Base-by-base conservation (phyloP, 441 rosid species). In the Theobroma grandiflorum region DNA sequence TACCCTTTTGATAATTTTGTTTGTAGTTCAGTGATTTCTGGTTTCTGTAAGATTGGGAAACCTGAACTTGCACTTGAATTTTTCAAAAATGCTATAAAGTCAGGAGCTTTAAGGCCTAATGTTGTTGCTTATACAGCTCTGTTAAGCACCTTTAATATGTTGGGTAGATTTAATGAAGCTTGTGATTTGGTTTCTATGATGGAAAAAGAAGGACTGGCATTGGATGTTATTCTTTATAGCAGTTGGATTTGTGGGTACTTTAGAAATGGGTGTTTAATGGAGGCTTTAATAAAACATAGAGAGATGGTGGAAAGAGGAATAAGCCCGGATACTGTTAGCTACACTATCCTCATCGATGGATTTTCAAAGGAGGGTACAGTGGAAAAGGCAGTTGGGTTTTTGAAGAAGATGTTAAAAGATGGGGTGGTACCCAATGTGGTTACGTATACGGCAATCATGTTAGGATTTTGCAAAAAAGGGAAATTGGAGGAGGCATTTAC, bases 1-100 rank as follows among this genome's bases (percentile, higher is more conserved):
- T 90, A 91, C 83, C 92, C 93, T 22, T 92, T 83, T 81, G 83
- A 85, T 85, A 90, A 92, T 91, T 94, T 89, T 78, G 93, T 93
- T 52, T 91, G 86, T 82, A 91, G 95, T 85, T 83, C 87, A 75
- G 89, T 94, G 58, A 83, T 93, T 82, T 87, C 91, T 75, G 91
- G 95, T 78, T 90, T 91, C 81, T 90, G 93, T 81, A 90, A 35
- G 83, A 87, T 88, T 67, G 96, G 91, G 82, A 90, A 88, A 75
- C 96, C 97, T 12, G 93, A 94, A 64, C 85, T 90, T 71, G 98
- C 87, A 18, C 31, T 93, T 20, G 86, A 82, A 47, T 89, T 94
- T 82, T 93, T 89, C 68, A 75, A 89, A 82, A 87, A 84, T 75
- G 90, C 89, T 42, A 43, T 86, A 2, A 72, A 33, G 53, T 84